phyloP scores from a whole-genome alignment of 148 eudicot genomes.

The Persicaria tinctoria region DNA sequence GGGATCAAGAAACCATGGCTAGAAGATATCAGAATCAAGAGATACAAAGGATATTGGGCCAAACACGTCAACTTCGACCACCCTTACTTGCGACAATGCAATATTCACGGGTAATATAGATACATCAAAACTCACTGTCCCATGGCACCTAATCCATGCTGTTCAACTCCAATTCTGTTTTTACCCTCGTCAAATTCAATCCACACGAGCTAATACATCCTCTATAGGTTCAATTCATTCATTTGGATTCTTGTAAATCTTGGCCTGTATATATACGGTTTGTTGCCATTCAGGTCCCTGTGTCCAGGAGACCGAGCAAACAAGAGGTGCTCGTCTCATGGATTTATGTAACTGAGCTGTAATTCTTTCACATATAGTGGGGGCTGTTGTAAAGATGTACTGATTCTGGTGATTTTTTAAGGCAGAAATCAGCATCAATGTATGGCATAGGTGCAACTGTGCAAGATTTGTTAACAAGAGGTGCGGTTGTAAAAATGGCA shows the following conservation, averaged over 20 bases:
- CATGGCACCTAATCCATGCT: not conserved
- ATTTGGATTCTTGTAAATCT: slow-evolving; percentile 2
- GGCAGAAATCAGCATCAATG: too few species aligned
- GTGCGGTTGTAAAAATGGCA: too few species aligned
- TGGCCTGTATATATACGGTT: not conserved
- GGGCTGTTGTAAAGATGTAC: too few species aligned
- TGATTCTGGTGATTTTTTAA: too few species aligned
- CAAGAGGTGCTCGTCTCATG: not conserved
- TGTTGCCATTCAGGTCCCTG: not conserved
- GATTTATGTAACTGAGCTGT: not conserved
- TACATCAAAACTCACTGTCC: not conserved
- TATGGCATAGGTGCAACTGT: too few species aligned
- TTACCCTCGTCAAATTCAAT: not conserved
- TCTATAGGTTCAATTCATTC: not conserved
- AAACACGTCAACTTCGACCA: slow-evolving; percentile 48
- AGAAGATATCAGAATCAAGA: slow-evolving; percentile 63
- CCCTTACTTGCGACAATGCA: slow-evolving; percentile 76
- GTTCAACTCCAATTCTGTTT: too few species aligned
- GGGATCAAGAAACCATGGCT: slow-evolving; percentile 94
- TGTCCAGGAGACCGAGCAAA: not conserved
- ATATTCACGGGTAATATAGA: slow-evolving; percentile 53
- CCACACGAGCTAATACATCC: not conserved
- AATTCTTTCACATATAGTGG: not conserved
- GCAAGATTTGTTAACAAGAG: too few species aligned
- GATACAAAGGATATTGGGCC: slow-evolving; percentile 71